phyloP scores from a whole-genome alignment of 192 early-diverging fungal genomes.

The Umbelopsis isabellina region DNA sequence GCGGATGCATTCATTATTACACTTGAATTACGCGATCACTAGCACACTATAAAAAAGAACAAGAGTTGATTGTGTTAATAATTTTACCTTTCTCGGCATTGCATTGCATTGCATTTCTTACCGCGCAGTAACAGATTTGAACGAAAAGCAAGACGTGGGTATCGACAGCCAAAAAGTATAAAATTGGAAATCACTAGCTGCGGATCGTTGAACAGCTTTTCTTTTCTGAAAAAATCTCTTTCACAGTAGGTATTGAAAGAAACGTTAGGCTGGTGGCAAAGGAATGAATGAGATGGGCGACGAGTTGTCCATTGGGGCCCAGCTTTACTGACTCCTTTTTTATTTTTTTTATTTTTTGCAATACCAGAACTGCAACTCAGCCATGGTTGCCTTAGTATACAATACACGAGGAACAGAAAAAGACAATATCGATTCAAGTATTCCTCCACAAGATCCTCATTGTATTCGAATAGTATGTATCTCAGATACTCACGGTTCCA shows the following conservation, averaged over 20 bases:
- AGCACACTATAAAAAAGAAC: too few relatives aligned
- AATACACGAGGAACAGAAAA: not conserved
- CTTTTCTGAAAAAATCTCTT: not conserved
- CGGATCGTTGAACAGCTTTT: not conserved
- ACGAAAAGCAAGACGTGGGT: too few relatives aligned
- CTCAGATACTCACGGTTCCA: slow-evolving; percentile 38
- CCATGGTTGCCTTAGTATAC: slow-evolving; percentile 7
- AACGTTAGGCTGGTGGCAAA: not conserved
- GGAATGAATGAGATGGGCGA: not conserved
- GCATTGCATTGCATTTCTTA: too few relatives aligned
- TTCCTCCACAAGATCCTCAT: not conserved
- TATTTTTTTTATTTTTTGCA: slow-evolving; percentile 13
- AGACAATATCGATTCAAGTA: not conserved
- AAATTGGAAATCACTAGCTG: not conserved
- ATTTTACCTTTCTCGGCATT: too few relatives aligned
- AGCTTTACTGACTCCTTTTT: not conserved
- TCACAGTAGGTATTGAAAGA: not conserved
- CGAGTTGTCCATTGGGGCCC: too few relatives aligned
- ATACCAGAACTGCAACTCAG: slow-evolving; percentile 11
- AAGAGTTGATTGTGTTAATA: too few relatives aligned
- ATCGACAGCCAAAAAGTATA: not conserved
- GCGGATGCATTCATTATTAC: not conserved
- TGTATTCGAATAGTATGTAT: slow-evolving; percentile 41
- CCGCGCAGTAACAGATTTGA: too few relatives aligned
- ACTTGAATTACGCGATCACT: too few relatives aligned